Percentiles rank a stretch among this genome's conserved stretches.
Evolutionary conservation across 2,329 filamentous ascomycete genomes (phyloP).

Genomic region (Neofusicoccum sp.): DNA sequence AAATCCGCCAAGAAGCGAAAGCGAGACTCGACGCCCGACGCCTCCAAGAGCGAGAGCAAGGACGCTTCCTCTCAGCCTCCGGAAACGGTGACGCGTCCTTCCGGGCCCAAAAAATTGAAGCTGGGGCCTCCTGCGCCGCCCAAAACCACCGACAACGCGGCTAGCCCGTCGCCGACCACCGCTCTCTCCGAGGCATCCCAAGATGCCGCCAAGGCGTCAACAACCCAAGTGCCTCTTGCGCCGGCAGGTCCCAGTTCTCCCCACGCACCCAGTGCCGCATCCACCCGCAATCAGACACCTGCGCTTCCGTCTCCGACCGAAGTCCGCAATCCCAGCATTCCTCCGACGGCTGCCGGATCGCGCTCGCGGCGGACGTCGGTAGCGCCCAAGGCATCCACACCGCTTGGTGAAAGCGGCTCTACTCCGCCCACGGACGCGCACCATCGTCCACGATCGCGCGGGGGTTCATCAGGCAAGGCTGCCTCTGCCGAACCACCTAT

Average conservation of each 20-base stretch:
- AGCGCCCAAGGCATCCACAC: slow-evolving; percentile 20
- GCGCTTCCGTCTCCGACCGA: not conserved
- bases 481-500: slow-evolving; percentile 49
- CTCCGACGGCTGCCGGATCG: slow-evolving; percentile 8
- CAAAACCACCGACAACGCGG: slow-evolving; percentile 1
- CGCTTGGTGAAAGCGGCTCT: not conserved
- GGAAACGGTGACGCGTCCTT: slow-evolving; percentile 28
- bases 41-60: slow-evolving; percentile 20
- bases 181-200: not conserved
- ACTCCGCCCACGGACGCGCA: slow-evolving; percentile 29
- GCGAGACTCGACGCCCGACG: slow-evolving; percentile 47
- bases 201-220: slow-evolving; percentile 26
- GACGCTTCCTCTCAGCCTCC: not conserved
- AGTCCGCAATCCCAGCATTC: not conserved
- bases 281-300: slow-evolving; percentile 9
- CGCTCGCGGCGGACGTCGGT: slow-evolving; percentile 17
- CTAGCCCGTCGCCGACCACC: slow-evolving; percentile 21
- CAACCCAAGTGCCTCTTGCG: slow-evolving; percentile 43
- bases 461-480: slow-evolving; percentile 37
- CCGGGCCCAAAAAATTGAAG: slow-evolving; percentile 31
- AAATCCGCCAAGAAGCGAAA: slow-evolving; percentile 53
- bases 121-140: slow-evolving; percentile 22
- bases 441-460: slow-evolving; percentile 32
- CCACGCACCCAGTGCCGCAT: slow-evolving; percentile 1
- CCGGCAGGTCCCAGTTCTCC: slow-evolving; percentile 39